These are phyloP conservation scores for Colletotrichum lentis DNA, from an alignment of 2,329 filamentous ascomycete genomes.

Conservation along the genomic window DNA sequence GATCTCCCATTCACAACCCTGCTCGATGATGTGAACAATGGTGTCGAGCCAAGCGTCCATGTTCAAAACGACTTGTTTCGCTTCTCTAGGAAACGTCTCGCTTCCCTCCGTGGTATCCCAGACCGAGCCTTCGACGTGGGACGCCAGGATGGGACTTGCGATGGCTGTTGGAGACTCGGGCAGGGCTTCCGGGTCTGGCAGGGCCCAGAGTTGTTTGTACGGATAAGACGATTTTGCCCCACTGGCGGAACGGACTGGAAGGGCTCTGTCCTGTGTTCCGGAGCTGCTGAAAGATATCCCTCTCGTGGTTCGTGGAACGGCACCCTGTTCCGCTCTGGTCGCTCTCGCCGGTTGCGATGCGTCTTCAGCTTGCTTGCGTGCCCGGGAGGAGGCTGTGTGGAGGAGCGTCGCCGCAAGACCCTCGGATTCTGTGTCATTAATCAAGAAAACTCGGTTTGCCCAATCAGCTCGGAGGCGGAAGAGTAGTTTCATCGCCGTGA, in stretches of 20 bases:
- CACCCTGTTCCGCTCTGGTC: conserved; percentile 55
- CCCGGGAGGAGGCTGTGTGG: conserved; percentile 65
- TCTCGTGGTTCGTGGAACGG: conserved; percentile 55
- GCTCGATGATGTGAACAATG: conserved; percentile 72
- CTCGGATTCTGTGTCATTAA: conserved; percentile 73
- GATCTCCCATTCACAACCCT: conserved; percentile 85
- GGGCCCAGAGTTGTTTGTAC: conserved; percentile 65
- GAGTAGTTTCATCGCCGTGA: conserved; percentile 79
- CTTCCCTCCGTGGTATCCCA: conserved; percentile 24
- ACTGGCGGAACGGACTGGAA: conserved; percentile 54
- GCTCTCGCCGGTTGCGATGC: conserved; percentile 55
- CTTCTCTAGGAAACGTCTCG: conserved; percentile 33
- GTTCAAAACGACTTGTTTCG: conserved; percentile 60
- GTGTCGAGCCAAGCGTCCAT: conserved; percentile 78
- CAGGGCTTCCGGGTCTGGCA: conserved; percentile 64
- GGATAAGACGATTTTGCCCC: conserved; percentile 47
- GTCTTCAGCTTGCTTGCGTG: conserved; percentile 62
- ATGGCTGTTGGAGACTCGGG: conserved; percentile 56
- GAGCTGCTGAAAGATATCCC: conserved; percentile 62
- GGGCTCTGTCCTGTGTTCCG: conserved; percentile 53
- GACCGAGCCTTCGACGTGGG: conserved; percentile 45
- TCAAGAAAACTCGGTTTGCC: conserved; percentile 77
- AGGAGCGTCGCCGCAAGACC: conserved; percentile 76
- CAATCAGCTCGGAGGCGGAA: conserved; percentile 87
- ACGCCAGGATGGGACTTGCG: conserved; percentile 62